Evolutionary conservation across 108 stramenopile species (phyloP), one percentile per base, ranked within the genome.

Genomic region (Skeletonema costatum): DNA sequence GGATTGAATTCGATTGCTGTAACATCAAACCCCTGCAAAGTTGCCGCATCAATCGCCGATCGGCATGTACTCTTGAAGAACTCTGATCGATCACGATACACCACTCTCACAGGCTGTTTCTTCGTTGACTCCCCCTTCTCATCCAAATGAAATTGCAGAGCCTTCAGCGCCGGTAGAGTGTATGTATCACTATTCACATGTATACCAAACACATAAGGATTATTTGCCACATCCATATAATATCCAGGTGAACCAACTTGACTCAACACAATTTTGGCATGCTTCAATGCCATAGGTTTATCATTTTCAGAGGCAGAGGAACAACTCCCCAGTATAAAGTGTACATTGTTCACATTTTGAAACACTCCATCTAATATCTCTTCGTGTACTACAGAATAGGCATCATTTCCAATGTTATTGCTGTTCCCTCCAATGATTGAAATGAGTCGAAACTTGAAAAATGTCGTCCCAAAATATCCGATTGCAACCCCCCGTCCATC

Each of bases 191-290:
- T 82, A 42, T 77, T 71, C 16, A 90, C 66, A 76, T 87, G 87
- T 59, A 87, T 81, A 3, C 89, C 89, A 69, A 90, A 90, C 2
- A 90, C 78, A 36, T 83, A 86, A 4, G 79, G 80, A 51, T 87
- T 87, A 13, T 38, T 32, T 12, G 14, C 39, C 8, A 50, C 65
- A 41, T 41, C 39, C 48, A 35, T 53, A 39, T 87, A 90, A 73
- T 71, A 90, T 3, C 74, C 64, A 19, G 83, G 83, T 5, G 85
- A 83, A 29, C 89, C 89, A 9, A 87, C 89, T 68, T 87, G 87
- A 2, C 83, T 70, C 68, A 86, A 63, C 1, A 90, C 30, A 36
- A 90, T 82, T 41, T 68, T 79, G 32, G 70, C 7, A 50, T 77
- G 50, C 5, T 71, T 70, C 66, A 76, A 66, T 12, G 83, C 85